Conservation (phyloP, 2,329 filamentous ascomycete species). For the Penicillium sp. region DNA sequence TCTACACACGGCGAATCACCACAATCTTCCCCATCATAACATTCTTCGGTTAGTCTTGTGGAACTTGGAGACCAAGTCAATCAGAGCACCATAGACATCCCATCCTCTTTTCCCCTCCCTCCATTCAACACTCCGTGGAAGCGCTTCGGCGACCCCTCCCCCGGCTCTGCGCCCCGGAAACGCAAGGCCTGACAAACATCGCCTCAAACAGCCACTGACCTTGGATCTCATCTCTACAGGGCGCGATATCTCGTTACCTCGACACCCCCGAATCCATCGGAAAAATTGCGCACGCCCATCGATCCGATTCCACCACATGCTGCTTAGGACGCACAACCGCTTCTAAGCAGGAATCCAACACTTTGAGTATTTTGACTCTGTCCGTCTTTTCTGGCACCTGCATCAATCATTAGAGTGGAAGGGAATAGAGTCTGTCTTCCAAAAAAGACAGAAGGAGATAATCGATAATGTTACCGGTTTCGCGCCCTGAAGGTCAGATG, state of each 20-base stretch:
- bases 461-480: slow-evolving; percentile 87
- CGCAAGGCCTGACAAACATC: slow-evolving; percentile 3
- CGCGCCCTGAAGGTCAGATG: slow-evolving; percentile 78
- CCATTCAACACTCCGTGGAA: not conserved
- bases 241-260: not conserved
- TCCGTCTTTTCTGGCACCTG: slow-evolving; percentile 8
- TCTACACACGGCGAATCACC: not conserved
- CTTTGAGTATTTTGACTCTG: slow-evolving; percentile 7
- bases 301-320: slow-evolving; percentile 20
- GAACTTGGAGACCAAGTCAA: not conserved
- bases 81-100: not conserved
- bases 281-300: not conserved
- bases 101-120: not conserved
- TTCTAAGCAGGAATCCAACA: slow-evolving; percentile 20
- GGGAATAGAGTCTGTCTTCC: slow-evolving; percentile 14
- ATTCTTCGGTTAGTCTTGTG: not conserved
- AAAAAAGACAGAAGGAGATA: slow-evolving; percentile 45
- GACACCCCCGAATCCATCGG: not conserved
- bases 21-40: not conserved
- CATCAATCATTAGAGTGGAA: slow-evolving; percentile 12
- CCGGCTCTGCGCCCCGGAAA: slow-evolving; percentile 4
- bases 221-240: not conserved
- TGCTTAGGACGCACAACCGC: slow-evolving; percentile 19
- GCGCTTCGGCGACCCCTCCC: slow-evolving; percentile 21
- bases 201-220: slow-evolving; percentile 10